Base-by-base conservation (phyloP, 2,329 filamentous ascomycete genomes). In the Ceratocystiopsis minuta region DNA sequence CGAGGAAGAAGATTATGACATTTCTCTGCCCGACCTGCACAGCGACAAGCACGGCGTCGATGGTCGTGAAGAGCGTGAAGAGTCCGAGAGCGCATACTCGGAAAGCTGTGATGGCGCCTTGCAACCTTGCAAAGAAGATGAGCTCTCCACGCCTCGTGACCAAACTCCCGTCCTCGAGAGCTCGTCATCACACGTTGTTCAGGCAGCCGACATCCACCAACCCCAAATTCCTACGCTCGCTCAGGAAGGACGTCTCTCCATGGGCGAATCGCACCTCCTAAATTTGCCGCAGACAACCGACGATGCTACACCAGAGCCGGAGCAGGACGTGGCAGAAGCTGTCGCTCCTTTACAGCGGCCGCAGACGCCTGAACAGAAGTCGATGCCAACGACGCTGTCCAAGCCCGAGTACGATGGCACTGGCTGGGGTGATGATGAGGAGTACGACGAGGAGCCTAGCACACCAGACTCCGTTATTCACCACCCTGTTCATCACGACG, bases 401-500 rank as follows among this genome's bases (percentile, higher is more conserved):
- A 81, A 68, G 58, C 73, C 66, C 24, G 72, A 75, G 45, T 78
- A 81, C 54, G 67, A 78, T 51, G 69, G 79, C 44, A 64, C 72
- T 43, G 68, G 74, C 41, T 72, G 73, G 69, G 70, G 71, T 10
- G 66, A 71, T 34, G 65, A 66, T 35, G 64, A 69, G 31, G 68
- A 71, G 38, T 68, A 63, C 42, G 66, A 70, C 2, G 62, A 72
- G 1, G 77, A 80, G 47, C 75, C 75, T 11, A 72, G 75, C 32
- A 92, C 85, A 9, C 87, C 88, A 14, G 82, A 86, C 39, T 96
- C 88, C 7, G 87, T 96, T 17, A 88, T 95, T 48, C 81, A 83
- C 47, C 82, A 87, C 53, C 75, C 77, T 2, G 58, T 83, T 38
- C 58, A 62, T 3, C n/a, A 46, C 10, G 45, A 45, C 3, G 45